Conservation (phyloP, 2,329 filamentous ascomycete genomes). For the Exophiala oligosperma region DNA sequence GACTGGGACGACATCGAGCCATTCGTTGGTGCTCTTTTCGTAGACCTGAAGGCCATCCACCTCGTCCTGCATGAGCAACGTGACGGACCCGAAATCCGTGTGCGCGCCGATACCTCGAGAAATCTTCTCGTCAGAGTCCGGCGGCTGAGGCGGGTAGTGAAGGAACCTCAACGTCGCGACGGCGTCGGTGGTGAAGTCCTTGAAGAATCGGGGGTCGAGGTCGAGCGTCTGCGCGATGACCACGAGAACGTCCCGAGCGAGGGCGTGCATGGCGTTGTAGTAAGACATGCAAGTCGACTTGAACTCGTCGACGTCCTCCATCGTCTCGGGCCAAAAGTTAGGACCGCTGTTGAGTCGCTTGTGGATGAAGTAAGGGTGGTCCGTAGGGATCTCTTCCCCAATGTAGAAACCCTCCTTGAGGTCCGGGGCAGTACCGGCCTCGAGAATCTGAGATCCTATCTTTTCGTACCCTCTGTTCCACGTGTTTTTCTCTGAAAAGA, state of each 20-base stretch:
- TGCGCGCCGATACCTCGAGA: conserved; percentile 33
- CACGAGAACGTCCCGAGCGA: conserved; percentile 23
- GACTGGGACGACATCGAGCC: conserved; percentile 33
- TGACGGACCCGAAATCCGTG: conserved; percentile 36
- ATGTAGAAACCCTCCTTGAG: conserved; percentile 34
- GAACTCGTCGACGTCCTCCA: conserved; percentile 38
- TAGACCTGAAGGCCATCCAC: conserved; percentile 32
- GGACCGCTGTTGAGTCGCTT: conserved; percentile 31
- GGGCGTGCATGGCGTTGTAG: conserved; percentile 23
- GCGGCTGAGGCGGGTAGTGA: conserved; percentile 51
- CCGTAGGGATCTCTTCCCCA: conserved; percentile 22
- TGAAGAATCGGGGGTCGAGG: conserved; percentile 37
- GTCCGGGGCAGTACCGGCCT: conserved; percentile 26
- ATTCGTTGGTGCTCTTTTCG: conserved; percentile 25
- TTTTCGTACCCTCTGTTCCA: conserved; percentile 31
- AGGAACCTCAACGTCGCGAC: conserved; percentile 49
- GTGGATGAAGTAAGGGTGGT: conserved; percentile 24
- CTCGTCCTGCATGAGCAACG: conserved; percentile 33
- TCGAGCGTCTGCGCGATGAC: conserved; percentile 21
- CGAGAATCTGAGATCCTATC: conserved; percentile 32
- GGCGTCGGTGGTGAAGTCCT: conserved; percentile 46
- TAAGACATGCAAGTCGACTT: conserved; percentile 32
- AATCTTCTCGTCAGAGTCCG: conserved; percentile 4
- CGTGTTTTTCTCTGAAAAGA: conserved; percentile 36
- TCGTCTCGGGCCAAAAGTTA: conserved; percentile 23